Evolutionary conservation across 2,329 filamentous ascomycete species (phyloP).

Genomic region (Chaetomium sp.): DNA sequence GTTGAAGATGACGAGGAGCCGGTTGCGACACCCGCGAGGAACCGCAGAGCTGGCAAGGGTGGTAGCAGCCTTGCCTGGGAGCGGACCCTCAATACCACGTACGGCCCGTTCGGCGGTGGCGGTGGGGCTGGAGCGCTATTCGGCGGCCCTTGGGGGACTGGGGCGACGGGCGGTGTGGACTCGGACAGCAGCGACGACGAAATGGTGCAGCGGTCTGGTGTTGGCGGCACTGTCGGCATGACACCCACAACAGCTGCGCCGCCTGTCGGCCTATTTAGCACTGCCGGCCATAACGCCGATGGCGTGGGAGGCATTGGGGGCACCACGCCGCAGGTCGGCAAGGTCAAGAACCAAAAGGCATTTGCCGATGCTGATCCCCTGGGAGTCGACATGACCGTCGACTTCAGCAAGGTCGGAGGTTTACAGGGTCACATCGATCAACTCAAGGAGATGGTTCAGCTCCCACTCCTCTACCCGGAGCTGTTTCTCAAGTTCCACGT

Average conservation of each 20-base stretch:
- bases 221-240: constrained; percentile 63
- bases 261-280: constrained; percentile 48
- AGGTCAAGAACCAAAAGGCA: constrained; percentile 88
- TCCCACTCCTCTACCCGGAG: constrained; percentile 92
- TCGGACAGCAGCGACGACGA: constrained; percentile 98
- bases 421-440: constrained; percentile 93
- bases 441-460: constrained; percentile 96
- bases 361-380: constrained; percentile 93
- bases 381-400: constrained; percentile 88
- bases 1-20: constrained; percentile 71
- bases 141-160: constrained; percentile 72
- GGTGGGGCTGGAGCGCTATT: constrained; percentile 72
- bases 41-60: constrained; percentile 61
- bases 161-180: constrained; percentile 76
- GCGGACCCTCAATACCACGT: constrained; percentile 82
- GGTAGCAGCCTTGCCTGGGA: constrained; percentile 67
- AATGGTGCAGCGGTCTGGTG: constrained; percentile 63
- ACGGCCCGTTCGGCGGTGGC: constrained; percentile 89
- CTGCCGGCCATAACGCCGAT: constrained; percentile 27
- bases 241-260: constrained; percentile 56
- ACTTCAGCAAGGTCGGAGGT: constrained; percentile 92
- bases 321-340: constrained; percentile 79
- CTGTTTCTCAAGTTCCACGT: constrained; percentile 90
- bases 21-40: constrained; percentile 68
- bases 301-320: constrained; percentile 40